Conservation (phyloP, 495 filamentous ascomycete genomes). For the Neurospora africana region DNA sequence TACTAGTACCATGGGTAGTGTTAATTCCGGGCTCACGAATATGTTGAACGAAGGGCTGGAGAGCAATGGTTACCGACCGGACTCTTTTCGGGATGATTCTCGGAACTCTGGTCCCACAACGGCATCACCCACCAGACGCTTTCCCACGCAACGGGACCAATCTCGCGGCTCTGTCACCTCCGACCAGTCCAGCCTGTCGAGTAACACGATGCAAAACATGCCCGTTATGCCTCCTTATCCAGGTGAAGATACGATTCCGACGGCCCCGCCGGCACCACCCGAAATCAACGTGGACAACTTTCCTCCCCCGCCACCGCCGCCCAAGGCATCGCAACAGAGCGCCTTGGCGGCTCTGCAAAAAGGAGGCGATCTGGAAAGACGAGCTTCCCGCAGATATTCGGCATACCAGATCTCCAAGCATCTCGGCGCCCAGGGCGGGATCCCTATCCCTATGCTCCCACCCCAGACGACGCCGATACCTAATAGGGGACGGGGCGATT, state of each 20-base stretch:
- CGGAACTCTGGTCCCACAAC: constrained; percentile 14
- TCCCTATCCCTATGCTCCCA: constrained; percentile 62
- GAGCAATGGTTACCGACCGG: constrained; percentile 27
- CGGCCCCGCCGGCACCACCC: constrained; percentile 28
- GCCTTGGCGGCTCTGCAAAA: constrained; percentile 83
- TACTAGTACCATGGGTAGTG: constrained; percentile 52
- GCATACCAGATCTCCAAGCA: constrained; percentile 94
- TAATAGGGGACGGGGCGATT: constrained; percentile 72
- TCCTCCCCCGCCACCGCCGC: constrained; percentile 62
- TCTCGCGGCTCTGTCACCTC: constrained; percentile 33
- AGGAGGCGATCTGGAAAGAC: constrained; percentile 83
- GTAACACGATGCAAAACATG: constrained; percentile 55
- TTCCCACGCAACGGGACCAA: constrained; percentile 32
- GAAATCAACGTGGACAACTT: constrained; percentile 41
- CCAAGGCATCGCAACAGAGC: constrained; percentile 75
- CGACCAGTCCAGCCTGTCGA: constrained; percentile 53
- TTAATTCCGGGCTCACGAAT: constrained; percentile 50
- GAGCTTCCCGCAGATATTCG: constrained; percentile 87
- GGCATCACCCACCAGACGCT: constrained; percentile 32
- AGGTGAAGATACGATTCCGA: constrained; percentile 40
- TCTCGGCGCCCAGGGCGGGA: constrained; percentile 66
- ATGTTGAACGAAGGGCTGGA: constrained; percentile 52
- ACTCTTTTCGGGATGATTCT: constrained; percentile 17
- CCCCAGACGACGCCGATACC: constrained; percentile 78
- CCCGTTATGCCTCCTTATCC: constrained; percentile 56